Conservation (phyloP, 148 eudicot genomes). For the Chenopodium suecicum region DNA sequence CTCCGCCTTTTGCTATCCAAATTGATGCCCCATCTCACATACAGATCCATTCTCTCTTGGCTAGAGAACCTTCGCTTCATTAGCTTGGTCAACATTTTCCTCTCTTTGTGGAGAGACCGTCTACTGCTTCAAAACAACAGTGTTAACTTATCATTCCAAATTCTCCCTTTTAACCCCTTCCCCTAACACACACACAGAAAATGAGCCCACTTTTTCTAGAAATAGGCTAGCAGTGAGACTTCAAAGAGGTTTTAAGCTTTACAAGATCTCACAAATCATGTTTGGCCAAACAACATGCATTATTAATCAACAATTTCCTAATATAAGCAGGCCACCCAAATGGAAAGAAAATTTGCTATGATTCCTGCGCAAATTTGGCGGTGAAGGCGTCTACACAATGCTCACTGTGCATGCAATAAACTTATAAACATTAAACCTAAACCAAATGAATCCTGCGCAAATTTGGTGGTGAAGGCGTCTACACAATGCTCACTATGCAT, state of each 20-base stretch:
- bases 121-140: constrained; percentile 42
- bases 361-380: too few species aligned
- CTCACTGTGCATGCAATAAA: too few species aligned
- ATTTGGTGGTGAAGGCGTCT: too few species aligned
- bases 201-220: background rate
- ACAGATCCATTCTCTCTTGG: constrained; percentile 60
- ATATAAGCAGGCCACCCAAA: background rate
- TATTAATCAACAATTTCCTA: background rate
- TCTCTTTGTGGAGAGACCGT: constrained; percentile 64
- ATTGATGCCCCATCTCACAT: constrained; percentile 70
- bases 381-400: too few species aligned
- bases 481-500: too few species aligned
- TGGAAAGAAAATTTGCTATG: too few species aligned
- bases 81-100: constrained; percentile 67
- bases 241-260: too few species aligned
- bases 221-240: background rate
- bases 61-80: constrained; percentile 65
- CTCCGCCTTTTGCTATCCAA: constrained; percentile 64
- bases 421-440: too few species aligned
- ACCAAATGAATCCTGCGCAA: too few species aligned
- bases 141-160: background rate
- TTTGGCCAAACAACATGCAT: background rate
- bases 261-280: background rate
- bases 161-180: background rate
- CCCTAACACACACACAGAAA: background rate